Evolutionary conservation across 805 yeast genomes (phyloP).

Genomic region (Barnettozyma vustinii): DNA sequence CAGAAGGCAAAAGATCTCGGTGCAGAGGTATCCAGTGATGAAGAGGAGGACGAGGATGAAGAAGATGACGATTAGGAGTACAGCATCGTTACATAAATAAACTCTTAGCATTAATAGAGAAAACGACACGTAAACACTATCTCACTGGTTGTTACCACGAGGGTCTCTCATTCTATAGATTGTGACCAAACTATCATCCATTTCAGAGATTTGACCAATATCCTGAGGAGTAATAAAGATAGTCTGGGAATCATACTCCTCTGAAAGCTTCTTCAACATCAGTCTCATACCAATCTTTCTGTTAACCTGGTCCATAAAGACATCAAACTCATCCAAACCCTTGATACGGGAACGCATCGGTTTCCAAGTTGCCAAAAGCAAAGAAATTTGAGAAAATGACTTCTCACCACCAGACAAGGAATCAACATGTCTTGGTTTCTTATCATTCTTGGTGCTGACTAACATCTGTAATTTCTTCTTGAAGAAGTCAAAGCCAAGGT

Average conservation of each 20-base stretch:
- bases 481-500: slow-evolving; percentile 55
- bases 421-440: slow-evolving; percentile 60
- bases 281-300: slow-evolving; percentile 73
- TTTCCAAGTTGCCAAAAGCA: slow-evolving; percentile 86
- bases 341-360: slow-evolving; percentile 83
- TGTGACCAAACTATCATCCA: slow-evolving; percentile 54
- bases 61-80: slow-evolving; percentile 42
- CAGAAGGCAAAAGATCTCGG: slow-evolving; percentile 45
- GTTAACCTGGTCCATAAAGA: slow-evolving; percentile 93
- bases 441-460: slow-evolving; percentile 57
- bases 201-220: slow-evolving; percentile 55
- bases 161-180: slow-evolving; percentile 58
- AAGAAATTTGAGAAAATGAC: slow-evolving; percentile 86
- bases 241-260: slow-evolving; percentile 69
- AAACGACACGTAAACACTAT: neutral
- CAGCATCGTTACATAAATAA: neutral
- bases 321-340: slow-evolving; percentile 95
- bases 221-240: slow-evolving; percentile 94
- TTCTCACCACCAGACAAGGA: slow-evolving; percentile 96
- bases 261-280: slow-evolving; percentile 61
- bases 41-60: slow-evolving; percentile 61
- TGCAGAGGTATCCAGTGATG: slow-evolving; percentile 63
- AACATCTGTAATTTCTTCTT: slow-evolving; percentile 46
- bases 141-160: slow-evolving; percentile 10
- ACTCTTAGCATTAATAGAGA: neutral